Evolutionary conservation across 331 rosid genomes (phyloP).

Genomic region (Quercus phellos): DNA sequence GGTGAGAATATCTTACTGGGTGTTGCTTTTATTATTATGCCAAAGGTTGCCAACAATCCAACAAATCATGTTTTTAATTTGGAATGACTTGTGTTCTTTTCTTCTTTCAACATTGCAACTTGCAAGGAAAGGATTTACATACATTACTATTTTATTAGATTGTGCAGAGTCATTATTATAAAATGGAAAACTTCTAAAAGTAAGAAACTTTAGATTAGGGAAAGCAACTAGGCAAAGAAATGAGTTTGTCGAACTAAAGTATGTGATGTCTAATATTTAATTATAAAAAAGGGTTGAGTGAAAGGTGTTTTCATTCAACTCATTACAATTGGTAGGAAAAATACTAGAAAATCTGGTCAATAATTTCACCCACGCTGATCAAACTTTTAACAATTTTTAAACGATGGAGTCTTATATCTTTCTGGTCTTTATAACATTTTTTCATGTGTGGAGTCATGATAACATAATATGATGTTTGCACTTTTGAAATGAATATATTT

Average conservation of each 20-base stretch:
- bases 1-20: slow-evolving; percentile 23
- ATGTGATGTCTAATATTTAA: neutral
- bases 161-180: neutral
- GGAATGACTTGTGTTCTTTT: neutral
- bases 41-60: neutral
- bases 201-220: neutral
- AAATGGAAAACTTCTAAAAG: neutral
- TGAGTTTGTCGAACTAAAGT: neutral
- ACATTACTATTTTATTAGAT: neutral
- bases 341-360: neutral
- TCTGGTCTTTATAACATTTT: no score
- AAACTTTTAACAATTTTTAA: neutral
- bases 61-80: neutral
- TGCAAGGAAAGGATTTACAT: neutral
- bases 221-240: neutral
- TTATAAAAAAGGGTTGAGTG: neutral
- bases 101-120: slow-evolving; percentile 2
- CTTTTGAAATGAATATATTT: no score
- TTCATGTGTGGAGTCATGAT: no score
- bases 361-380: neutral
- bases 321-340: neutral
- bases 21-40: neutral
- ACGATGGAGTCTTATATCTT: neutral
- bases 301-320: neutral
- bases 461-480: no score